Percentiles rank a stretch among this genome's conserved stretches.
phyloP scores from a whole-genome alignment of 2,329 filamentous ascomycete species.

The Talaromyces sp. region DNA sequence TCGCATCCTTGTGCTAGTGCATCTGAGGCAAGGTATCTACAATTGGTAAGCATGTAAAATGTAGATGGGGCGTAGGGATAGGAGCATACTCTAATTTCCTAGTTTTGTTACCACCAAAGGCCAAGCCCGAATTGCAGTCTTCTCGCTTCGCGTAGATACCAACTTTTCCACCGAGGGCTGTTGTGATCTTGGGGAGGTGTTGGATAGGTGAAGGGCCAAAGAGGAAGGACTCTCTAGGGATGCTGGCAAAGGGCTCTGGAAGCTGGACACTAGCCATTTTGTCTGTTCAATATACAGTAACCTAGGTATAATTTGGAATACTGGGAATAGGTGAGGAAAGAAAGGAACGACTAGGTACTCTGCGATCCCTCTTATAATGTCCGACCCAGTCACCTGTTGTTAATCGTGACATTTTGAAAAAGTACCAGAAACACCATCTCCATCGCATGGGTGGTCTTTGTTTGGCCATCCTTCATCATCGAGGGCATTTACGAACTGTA shows the following conservation, averaged over 20 bases:
- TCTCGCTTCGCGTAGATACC: constrained; percentile 70
- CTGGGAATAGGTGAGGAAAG: not conserved
- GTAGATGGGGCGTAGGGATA: no score
- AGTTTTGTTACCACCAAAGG: constrained; percentile 68
- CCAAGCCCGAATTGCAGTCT: constrained; percentile 67
- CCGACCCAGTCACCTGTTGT: not conserved
- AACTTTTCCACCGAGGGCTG: constrained; percentile 58
- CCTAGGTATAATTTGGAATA: not conserved
- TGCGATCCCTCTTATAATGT: not conserved
- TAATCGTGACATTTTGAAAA: not conserved
- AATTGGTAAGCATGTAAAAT: not conserved
- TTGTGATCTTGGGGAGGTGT: constrained; percentile 62
- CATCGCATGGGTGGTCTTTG: not conserved
- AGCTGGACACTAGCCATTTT: constrained; percentile 36
- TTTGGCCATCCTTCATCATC: not conserved
- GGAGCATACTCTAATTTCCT: constrained; percentile 58
- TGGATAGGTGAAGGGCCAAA: constrained; percentile 70
- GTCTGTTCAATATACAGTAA: not conserved
- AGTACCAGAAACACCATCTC: not conserved
- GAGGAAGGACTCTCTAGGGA: constrained; percentile 61
- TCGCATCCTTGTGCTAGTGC: constrained; percentile 57
- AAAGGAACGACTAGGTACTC: not conserved
- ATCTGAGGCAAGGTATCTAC: constrained; percentile 62
- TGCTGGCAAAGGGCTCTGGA: constrained; percentile 62
- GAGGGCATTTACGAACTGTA: not conserved